Evolutionary conservation across 2,329 filamentous ascomycete species (phyloP), one percentile per base, ranked within the genome.

Genomic region (Setomelanomma holmii): DNA sequence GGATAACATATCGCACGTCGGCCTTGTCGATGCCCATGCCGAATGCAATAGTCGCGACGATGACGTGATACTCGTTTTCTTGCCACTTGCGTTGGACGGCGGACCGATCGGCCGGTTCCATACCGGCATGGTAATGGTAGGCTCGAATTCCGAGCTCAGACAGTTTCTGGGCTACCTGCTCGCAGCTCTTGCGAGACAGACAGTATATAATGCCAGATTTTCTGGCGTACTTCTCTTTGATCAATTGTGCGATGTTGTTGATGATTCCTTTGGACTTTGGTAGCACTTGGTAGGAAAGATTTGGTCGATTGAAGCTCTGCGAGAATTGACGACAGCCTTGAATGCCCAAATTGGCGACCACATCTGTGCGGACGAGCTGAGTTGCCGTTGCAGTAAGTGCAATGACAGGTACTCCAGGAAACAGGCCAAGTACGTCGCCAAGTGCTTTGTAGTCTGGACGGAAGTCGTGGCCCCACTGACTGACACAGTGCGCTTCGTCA

Each of bases 11-110:
- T 22, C 95, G 89, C 41, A 99, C 95, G 71, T 99, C 89, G 0
- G 93, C 86, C 74, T 99, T 99, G 79, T 99, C 95, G 60, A 99
- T 99, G n/a, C 95, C 95, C 95, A 99, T 99, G 5, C 95, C 95
- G 71, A 99, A 99, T 20, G 95, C 95, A 73, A 99, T 98, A 0
- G 95, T 99, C 17, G 95, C 96, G 43, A 99, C 95, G 38, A 99
- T 96, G 27, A 99, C 90, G 62, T 96, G 89, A 66, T 88, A 84
- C 45, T 80, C 78, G 5, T 92, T 91, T 38, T 77, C 79, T 73
- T 99, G 95, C 95, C 95, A 99, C 23, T 86, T 75, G 54, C 84
- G 84, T 73, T 98, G 93, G 4, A 95, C 84, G 5, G 82, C 72
- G 1, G 82, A 80, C 71, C 93, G 93, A 45, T 89, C 84, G 4